Base-by-base conservation (phyloP, 345 rosid genomes). In the Ceriops decandra region DNA sequence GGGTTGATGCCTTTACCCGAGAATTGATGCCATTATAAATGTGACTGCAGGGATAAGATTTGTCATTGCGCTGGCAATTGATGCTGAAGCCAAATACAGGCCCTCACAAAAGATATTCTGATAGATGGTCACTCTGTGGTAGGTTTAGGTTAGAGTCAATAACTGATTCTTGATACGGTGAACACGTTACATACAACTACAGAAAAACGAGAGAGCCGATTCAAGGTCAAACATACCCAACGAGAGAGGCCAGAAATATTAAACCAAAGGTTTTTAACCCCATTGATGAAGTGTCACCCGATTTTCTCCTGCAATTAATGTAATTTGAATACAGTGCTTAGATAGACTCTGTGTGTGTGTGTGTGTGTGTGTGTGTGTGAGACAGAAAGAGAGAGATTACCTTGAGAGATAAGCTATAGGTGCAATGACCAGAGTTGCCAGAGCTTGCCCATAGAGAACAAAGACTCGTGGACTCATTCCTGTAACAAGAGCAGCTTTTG, bases 31-130 rank as follows among this genome's bases (percentile, higher is more conserved):
- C 62, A 84, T 7, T 28, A 72, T 57, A 73, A 84, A 84, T 8
- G 88, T 84, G 67, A 80, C 52, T 31, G 81, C 85, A 5, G 82
- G 85, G 60, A 78, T 32, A 7, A 82, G 75, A 74, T 84, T 84
- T 15, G 47, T 54, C 63, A 71, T 72, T 27, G 88, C 88, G 22
- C 77, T 77, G 17, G 80, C 85, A 24, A 80, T 58, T 1, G 88
- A 75, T 6, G 88, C 72, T 1, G 88, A 80, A 16, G 84, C 79
- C n/a, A 82, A 72, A 47, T 72, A 80, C 15, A 84, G 30, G 1
- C 88, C 88, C 64, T 78, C 81, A 27, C 68, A 74, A 33, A 4
- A 84, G 5, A 68, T 7, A 68, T 73, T 82, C 74, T 84, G 88
- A 72, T 82, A 78, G 26, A 74, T 51, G 0, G 84, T 74, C 33